phyloP scores from a whole-genome alignment of 208 protist species.

The Leishmania guyanensis region DNA sequence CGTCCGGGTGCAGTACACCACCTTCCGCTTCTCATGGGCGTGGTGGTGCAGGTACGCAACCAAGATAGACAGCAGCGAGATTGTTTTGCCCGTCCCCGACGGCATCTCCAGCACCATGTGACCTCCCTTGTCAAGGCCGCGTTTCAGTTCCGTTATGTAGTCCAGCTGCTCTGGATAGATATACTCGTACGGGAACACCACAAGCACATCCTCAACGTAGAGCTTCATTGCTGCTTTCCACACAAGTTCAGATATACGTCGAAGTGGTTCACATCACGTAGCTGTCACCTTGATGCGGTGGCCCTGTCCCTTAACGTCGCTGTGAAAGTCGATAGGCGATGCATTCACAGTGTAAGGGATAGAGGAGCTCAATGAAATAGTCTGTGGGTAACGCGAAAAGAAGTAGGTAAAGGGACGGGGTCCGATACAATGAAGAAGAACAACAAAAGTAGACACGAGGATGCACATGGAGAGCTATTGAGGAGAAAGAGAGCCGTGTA shows the following conservation, averaged over 20 bases:
- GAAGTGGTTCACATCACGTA: no score
- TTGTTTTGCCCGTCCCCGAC: slow-evolving; percentile 99
- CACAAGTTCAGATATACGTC: background rate
- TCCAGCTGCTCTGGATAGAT: slow-evolving; percentile 99
- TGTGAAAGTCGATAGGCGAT: background rate
- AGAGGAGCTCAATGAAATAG: background rate
- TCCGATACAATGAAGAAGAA: background rate
- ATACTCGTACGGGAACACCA: slow-evolving; percentile 98
- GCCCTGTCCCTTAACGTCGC: background rate
- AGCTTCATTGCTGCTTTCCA: slow-evolving; percentile 84
- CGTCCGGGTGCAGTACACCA: slow-evolving; percentile 99
- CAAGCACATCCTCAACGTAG: slow-evolving; percentile 96
- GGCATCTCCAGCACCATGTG: slow-evolving; percentile 99
- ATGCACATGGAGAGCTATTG: background rate
- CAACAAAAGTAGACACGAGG: background rate
- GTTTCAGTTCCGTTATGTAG: slow-evolving; percentile 98
- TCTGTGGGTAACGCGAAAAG: background rate
- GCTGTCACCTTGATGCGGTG: background rate
- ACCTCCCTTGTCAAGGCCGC: slow-evolving; percentile 91
- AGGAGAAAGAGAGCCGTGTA: background rate
- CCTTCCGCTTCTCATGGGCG: slow-evolving; percentile 92
- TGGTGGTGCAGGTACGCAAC: slow-evolving; percentile 94
- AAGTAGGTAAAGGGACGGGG: background rate
- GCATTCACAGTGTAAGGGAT: background rate
- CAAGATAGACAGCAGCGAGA: slow-evolving; percentile 98